Evolutionary conservation across 495 filamentous ascomycete species (phyloP).

Genomic region (Poronia punctata): DNA sequence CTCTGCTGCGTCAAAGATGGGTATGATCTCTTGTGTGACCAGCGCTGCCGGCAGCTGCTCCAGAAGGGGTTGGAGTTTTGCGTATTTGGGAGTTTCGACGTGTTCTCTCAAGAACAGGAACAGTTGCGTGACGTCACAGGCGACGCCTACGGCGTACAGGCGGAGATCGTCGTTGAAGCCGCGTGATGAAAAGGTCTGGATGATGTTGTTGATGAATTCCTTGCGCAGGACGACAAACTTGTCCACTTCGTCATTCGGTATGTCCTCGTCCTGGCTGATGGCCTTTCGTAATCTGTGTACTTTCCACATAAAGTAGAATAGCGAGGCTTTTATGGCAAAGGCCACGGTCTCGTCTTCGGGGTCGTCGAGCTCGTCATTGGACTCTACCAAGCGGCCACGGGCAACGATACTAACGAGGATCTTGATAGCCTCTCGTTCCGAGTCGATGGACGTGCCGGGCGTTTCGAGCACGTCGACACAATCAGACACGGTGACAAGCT

Average conservation of each 20-base stretch:
- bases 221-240: conserved; percentile 50
- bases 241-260: conserved; percentile 46
- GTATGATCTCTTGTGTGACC: conserved; percentile 53
- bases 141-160: conserved; percentile 60
- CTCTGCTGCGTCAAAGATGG: conserved; percentile 69
- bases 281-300: conserved; percentile 43
- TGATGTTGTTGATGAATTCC: conserved; percentile 52
- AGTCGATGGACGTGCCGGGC: conserved; percentile 44
- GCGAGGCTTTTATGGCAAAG: conserved; percentile 60
- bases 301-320: conserved; percentile 97
- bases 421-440: conserved; percentile 49
- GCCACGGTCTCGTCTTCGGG: conserved; percentile 69
- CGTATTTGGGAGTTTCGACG: conserved; percentile 32
- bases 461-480: conserved; percentile 66
- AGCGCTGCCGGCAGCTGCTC: conserved; percentile 53
- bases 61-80: conserved; percentile 55
- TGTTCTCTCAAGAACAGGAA: conserved; percentile 61
- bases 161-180: conserved; percentile 68
- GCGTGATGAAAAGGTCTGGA: conserved; percentile 56
- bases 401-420: conserved; percentile 59
- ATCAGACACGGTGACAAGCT: conserved; percentile 73
- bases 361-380: conserved; percentile 56
- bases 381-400: conserved; percentile 56
- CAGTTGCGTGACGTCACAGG: conserved; percentile 75
- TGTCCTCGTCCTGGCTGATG: conserved; percentile 35